Evolutionary conservation across 2,329 filamentous ascomycete species (phyloP), one percentile per base, ranked within the genome.

Genomic region (Fusarium pseudograminearum): DNA sequence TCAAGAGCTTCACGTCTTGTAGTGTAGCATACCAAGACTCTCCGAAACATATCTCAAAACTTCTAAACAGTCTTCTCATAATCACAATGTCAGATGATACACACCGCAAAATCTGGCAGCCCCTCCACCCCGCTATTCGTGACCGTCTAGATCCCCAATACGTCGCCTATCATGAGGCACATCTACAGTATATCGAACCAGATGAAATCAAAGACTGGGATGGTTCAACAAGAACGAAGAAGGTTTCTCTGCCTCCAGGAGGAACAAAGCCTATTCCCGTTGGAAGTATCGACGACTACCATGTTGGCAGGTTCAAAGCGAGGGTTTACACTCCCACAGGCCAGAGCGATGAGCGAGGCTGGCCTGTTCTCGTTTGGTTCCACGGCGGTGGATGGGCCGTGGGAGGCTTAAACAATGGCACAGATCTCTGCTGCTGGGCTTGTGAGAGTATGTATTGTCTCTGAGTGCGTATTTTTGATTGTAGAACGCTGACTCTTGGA

Each of bases 301-400:
- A 72, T 2, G 56, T 80, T 2, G 72, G 64, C 7, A 66, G 66
- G 14, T 79, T 79, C 31, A 66, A 71, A 6, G 70, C 77, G 8
- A 73, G 80, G n/a, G 71, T 77, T 10, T 81, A 79, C 52, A 73
- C 67, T 4, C 80, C 79, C 4, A 67, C 62, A 3, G 70, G 71
- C 4, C 44, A 70, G 3, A 50, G 61, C 22, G 74, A 76, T 9
- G 55, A 56, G 1, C 59, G 60, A 8, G 79, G 77, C 4, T 81
- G 79, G 79, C 79, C 80, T 4, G 71, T 74, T 7, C 72, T 81
- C n/a, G 55, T 82, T 11, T 82, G 80, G 80, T 78, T 77, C 26
- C 80, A 82, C 45, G 80, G 80, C 24, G 80, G 80, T 7, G 80
- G 80, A 4, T 82, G 79, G 79, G 80, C 77, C 7, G 73, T 79